These are phyloP conservation scores for Vaccinium darrowii DNA, from an alignment of 148 eudicot species.

Conservation along the genomic window DNA sequence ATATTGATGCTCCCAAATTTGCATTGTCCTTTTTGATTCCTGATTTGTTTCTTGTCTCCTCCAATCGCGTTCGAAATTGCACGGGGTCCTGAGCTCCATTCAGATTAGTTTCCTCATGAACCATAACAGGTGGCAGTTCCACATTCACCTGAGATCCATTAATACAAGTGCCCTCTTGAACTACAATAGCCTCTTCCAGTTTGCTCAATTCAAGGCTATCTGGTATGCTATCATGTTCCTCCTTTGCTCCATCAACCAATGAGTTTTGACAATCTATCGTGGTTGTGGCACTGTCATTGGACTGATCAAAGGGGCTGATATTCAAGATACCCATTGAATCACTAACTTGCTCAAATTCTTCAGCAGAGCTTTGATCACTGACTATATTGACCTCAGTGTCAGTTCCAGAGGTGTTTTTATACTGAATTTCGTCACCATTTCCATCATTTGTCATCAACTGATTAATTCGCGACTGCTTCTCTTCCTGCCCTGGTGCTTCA, in stretches of 20 bases:
- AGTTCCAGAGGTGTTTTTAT: slow-evolving; percentile 11
- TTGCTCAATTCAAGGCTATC: slow-evolving; percentile 21
- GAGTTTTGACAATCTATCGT: slow-evolving; percentile 25
- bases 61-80: not conserved
- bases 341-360: slow-evolving; percentile 19
- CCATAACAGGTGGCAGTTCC: slow-evolving; percentile 29
- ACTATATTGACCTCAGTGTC: not conserved
- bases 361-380: slow-evolving; percentile 8
- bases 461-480: slow-evolving; percentile 33
- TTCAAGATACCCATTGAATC: slow-evolving; percentile 3
- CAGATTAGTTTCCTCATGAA: slow-evolving; percentile 33
- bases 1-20: slow-evolving; percentile 28
- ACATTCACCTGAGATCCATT: slow-evolving; percentile 25
- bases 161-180: slow-evolving; percentile 34
- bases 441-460: slow-evolving; percentile 23
- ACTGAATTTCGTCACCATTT: slow-evolving; percentile 16
- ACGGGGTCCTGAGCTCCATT: slow-evolving; percentile 19
- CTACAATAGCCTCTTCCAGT: slow-evolving; percentile 30
- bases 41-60: slow-evolving; percentile 7
- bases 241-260: slow-evolving; percentile 24
- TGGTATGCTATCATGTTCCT: slow-evolving; percentile 24
- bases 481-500: slow-evolving; percentile 58
- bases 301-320: slow-evolving; percentile 20
- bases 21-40: slow-evolving; percentile 22
- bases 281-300: slow-evolving; percentile 20